phyloP scores from a whole-genome alignment of 441 rosid genomes.

The Populus hybrid region DNA sequence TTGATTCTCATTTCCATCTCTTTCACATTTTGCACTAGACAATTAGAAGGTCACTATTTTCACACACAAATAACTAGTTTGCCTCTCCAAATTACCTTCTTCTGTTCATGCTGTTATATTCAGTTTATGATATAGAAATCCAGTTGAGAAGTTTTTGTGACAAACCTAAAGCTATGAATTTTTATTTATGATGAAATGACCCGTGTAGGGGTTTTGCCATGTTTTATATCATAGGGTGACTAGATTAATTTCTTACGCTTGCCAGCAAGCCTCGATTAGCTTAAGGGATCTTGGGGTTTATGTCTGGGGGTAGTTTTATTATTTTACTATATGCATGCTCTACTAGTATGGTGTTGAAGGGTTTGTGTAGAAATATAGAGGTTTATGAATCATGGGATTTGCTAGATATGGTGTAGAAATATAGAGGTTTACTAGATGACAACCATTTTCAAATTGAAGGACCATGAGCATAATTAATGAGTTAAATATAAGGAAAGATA shows the following conservation, averaged over 20 bases:
- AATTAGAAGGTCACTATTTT: not conserved
- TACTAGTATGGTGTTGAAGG: conserved; percentile 47
- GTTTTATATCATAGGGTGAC: conserved; percentile 46
- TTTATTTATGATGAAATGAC: conserved; percentile 43
- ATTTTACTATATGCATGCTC: conserved; percentile 33
- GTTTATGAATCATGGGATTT: conserved; percentile 36
- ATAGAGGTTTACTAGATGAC: conserved; percentile 18
- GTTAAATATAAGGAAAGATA: too few relatives aligned
- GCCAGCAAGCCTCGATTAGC: conserved; percentile 31
- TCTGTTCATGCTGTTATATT: conserved; percentile 19
- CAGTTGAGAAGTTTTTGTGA: conserved; percentile 32
- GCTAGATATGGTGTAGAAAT: conserved; percentile 29
- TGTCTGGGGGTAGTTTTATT: conserved; percentile 52
- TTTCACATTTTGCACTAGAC: not conserved
- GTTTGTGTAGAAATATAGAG: conserved; percentile 42
- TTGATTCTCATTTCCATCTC: too few relatives aligned
- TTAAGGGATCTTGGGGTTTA: conserved; percentile 46
- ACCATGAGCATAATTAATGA: too few relatives aligned
- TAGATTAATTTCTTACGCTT: conserved; percentile 48
- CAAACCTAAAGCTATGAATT: conserved; percentile 33
- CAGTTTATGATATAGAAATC: conserved; percentile 29
- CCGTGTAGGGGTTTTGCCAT: conserved; percentile 28
- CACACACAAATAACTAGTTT: not conserved
- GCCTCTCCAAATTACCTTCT: too few relatives aligned
- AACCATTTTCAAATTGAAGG: too few relatives aligned